These are phyloP conservation scores for Russula ochroleuca DNA, from an alignment of 768 basidiomycete genomes.

Conservation along the genomic window DNA sequence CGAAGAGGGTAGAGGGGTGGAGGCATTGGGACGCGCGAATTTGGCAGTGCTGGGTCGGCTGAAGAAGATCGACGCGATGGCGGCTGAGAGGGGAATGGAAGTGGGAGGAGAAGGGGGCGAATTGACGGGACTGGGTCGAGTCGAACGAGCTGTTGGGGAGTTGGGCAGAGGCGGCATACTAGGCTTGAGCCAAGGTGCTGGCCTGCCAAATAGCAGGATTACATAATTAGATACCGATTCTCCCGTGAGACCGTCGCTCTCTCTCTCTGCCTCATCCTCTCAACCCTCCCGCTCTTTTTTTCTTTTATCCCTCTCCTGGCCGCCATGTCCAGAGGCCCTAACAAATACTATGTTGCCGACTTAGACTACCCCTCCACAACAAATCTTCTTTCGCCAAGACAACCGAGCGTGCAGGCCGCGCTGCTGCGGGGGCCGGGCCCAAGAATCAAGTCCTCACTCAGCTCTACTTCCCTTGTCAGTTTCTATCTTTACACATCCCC, in stretches of 20 bases:
- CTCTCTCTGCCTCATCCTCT: background rate
- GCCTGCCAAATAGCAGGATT: constrained; percentile 16
- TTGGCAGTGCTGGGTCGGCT: constrained; percentile 49
- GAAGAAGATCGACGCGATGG: constrained; percentile 47
- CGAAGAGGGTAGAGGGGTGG: constrained; percentile 17
- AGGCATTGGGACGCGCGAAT: constrained; percentile 45
- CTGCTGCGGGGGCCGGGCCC: constrained; percentile 39
- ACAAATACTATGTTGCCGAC: constrained; percentile 42
- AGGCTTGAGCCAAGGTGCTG: constrained; percentile 46
- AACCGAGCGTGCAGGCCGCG: constrained; percentile 40
- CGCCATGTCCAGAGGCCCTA: constrained; percentile 31
- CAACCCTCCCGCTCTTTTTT: background rate
- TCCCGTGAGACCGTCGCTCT: background rate
- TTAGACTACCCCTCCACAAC: constrained; percentile 48
- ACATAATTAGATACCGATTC: background rate
- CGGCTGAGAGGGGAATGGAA: constrained; percentile 40
- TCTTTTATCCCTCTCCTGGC: constrained; percentile 10
- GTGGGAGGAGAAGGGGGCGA: constrained; percentile 43
- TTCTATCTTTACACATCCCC: background rate
- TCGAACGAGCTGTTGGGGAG: constrained; percentile 45
- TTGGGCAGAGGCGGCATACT: constrained; percentile 41
- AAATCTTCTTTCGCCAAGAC: constrained; percentile 44
- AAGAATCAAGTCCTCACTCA: constrained; percentile 38
- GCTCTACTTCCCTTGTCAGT: constrained; percentile 43
- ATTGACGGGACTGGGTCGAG: constrained; percentile 43